These are phyloP conservation scores for Ichthyophonus hoferi DNA, from an alignment of 208 protist genomes.

Conservation along the genomic window DNA sequence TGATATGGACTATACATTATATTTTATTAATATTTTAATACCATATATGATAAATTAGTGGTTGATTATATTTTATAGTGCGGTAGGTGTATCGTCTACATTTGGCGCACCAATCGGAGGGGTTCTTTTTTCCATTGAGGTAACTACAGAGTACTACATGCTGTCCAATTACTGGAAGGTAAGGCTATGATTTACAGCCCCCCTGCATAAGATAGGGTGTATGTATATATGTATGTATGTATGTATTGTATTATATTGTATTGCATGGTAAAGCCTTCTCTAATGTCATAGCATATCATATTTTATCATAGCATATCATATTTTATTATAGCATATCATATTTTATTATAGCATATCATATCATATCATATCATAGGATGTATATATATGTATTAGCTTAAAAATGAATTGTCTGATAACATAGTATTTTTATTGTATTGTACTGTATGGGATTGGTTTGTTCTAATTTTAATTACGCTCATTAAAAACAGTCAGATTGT, in stretches of 20 bases:
- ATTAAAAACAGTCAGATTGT: too few relatives aligned
- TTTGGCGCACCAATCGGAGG: conserved; percentile 72
- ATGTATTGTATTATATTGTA: not conserved
- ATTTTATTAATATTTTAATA: too few relatives aligned
- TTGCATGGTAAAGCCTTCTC: not conserved
- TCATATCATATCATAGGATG: not conserved
- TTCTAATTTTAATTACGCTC: too few relatives aligned
- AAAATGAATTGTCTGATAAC: not conserved
- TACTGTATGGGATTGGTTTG: too few relatives aligned
- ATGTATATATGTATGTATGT: conserved; percentile 11
- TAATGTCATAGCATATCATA: not conserved
- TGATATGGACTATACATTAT: too few relatives aligned
- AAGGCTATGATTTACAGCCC: not conserved
- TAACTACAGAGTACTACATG: conserved; percentile 43
- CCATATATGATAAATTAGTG: too few relatives aligned
- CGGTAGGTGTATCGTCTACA: conserved; percentile 62
- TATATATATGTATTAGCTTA: not conserved
- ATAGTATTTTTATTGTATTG: conserved; percentile 1
- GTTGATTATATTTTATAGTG: too few relatives aligned
- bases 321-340: not conserved
- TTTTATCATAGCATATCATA: too few relatives aligned
- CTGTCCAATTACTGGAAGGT: conserved; percentile 24
- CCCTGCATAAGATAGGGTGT: not conserved
- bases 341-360: not conserved
- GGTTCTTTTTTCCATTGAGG: conserved; percentile 69